Evolutionary conservation across 179 eudicot genomes (phyloP), one percentile per base, ranked within the genome.

Genomic region (Spinacia oleracea): DNA sequence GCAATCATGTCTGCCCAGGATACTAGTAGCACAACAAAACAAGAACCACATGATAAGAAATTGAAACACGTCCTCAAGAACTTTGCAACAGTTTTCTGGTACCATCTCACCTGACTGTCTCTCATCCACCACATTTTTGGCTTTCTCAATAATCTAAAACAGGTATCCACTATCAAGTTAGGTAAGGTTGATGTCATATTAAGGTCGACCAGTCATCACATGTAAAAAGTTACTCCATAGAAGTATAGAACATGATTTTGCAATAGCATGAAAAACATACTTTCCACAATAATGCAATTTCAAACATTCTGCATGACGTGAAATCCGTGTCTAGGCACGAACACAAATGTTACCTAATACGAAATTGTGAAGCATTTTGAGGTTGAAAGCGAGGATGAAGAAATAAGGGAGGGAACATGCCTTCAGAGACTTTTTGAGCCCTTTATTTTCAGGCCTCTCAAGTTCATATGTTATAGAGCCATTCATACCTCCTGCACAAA

Each of bases 1-100:
- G 94, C 90, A 80, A 93, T 95, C 88, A 91, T 84, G 87, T 95
- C 98, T 31, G 98, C 96, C 98, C 97, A 89, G 62, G 98, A 95
- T 63, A 93, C 98, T 95, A 70, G 71, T 27, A 60, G 43, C 62
- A 69, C 50, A 82, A 76, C 73, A 81, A 72, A 46, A 43, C 46
- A 70, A 34, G 40, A 38, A 38, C 40, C 40, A 38, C 40, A 38
- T 38, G 40, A 38, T 38, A 38, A 38, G 40, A 60, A 67, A 21
- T 9, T 5, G 40, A 59, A 78, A 23, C 42, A 78, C 31, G 78
- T 63, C 43, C 63, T 72, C 63, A 63, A 18, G 46, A 78, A 27
- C 38, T 56, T 53, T 76, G 55, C 16, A 27, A 75, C 69, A 62
- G 31, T 2, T 29, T 18, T 45, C 40, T 43, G 75, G 38, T 53